phyloP scores from a whole-genome alignment of 2,329 filamentous ascomycete species.

The Chaetothyriales sp. region DNA sequence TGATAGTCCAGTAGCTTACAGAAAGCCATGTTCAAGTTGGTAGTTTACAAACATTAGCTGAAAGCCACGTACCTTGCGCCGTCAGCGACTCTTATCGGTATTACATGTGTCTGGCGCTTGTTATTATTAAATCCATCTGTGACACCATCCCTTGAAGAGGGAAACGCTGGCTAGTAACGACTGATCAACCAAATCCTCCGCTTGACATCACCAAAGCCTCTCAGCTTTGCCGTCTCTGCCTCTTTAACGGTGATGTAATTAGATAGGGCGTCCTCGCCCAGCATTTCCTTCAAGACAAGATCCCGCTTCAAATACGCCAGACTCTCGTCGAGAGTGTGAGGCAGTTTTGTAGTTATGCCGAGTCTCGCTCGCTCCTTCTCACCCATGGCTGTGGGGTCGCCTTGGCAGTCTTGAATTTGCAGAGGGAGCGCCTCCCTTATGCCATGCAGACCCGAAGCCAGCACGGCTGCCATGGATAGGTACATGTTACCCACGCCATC shows the following conservation, averaged over 20 bases:
- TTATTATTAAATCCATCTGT: neutral
- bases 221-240: slow-evolving; percentile 23
- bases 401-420: slow-evolving; percentile 22
- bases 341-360: slow-evolving; percentile 26
- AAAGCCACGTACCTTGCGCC: too few species aligned
- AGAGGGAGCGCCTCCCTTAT: slow-evolving; percentile 25
- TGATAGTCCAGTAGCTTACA: too few species aligned
- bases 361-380: slow-evolving; percentile 21
- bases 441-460: slow-evolving; percentile 48
- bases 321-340: slow-evolving; percentile 25
- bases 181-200: slow-evolving; percentile 27
- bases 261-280: slow-evolving; percentile 21
- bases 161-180: slow-evolving; percentile 21
- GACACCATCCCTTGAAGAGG: neutral
- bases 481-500: slow-evolving; percentile 73
- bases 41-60: too few species aligned
- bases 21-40: too few species aligned
- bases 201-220: slow-evolving; percentile 21
- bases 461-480: slow-evolving; percentile 48
- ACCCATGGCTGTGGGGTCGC: slow-evolving; percentile 24
- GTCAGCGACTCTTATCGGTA: neutral
- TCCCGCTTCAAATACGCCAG: slow-evolving; percentile 23
- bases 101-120: neutral
- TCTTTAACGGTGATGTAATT: slow-evolving; percentile 23
- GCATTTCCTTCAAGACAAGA: slow-evolving; percentile 17